Evolutionary conservation across 2,329 filamentous ascomycete genomes (phyloP).

Genomic region (Penicillium sp.): DNA sequence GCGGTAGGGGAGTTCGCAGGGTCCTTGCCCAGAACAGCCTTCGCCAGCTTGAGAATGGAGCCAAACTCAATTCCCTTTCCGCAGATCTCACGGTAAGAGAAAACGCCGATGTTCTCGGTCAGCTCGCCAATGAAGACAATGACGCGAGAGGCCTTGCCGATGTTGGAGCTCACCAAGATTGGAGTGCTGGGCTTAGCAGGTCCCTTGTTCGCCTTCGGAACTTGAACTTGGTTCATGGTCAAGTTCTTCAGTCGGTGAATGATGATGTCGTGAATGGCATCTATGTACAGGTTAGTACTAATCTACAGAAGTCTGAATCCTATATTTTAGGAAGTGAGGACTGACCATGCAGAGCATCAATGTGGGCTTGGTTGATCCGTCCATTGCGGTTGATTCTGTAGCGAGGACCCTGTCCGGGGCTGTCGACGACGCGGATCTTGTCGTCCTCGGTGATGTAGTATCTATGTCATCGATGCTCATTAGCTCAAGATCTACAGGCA

Average conservation of each 20-base stretch:
- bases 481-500: not conserved
- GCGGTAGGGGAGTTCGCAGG: constrained; percentile 28
- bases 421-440: constrained; percentile 69
- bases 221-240: constrained; percentile 60
- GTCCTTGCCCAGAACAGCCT: constrained; percentile 40
- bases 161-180: constrained; percentile 64
- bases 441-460: constrained; percentile 78
- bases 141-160: constrained; percentile 62
- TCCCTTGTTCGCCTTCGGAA: constrained; percentile 58
- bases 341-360: constrained; percentile 72
- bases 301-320: not conserved
- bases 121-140: constrained; percentile 75
- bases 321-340: not conserved
- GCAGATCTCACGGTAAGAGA: constrained; percentile 69
- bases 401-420: constrained; percentile 70
- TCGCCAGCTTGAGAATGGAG: constrained; percentile 67
- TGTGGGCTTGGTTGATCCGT: constrained; percentile 75
- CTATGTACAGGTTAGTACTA: constrained; percentile 7
- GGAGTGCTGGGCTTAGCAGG: constrained; percentile 55
- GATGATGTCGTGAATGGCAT: constrained; percentile 63
- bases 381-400: constrained; percentile 72
- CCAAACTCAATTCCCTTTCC: constrained; percentile 69
- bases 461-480: constrained; percentile 45
- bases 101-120: constrained; percentile 70
- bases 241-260: constrained; percentile 62